A percentile compares a stretch with the other conserved stretches of the same genome.
These are phyloP conservation scores for Cladosporium sp. DNA, from an alignment of 2,329 filamentous ascomycete genomes.

Conservation along the genomic window DNA sequence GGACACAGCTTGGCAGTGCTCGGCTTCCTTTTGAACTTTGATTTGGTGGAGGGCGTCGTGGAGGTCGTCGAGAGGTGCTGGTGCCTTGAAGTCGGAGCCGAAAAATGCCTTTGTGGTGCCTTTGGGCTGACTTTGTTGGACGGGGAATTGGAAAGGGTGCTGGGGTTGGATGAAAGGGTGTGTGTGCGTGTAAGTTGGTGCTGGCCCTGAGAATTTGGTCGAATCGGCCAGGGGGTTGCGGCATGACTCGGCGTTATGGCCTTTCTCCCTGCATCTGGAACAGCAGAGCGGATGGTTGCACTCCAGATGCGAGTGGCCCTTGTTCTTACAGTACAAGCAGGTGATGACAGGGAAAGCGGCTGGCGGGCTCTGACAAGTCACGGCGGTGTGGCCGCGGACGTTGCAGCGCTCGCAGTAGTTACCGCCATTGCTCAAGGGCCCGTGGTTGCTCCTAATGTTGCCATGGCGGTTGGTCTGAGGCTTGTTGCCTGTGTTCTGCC, in stretches of 20 bases:
- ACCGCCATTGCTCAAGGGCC: neutral
- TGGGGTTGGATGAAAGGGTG: no score
- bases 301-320: neutral
- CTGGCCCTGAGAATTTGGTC: no score
- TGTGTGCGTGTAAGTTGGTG: no score
- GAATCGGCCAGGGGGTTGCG: no score
- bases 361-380: neutral
- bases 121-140: neutral
- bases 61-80: neutral
- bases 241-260: neutral
- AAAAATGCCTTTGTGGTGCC: neutral
- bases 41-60: neutral
- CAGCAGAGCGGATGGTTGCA: slow-evolving; percentile 6
- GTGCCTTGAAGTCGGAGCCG: neutral
- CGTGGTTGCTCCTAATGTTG: neutral
- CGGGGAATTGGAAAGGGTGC: no score
- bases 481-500: neutral
- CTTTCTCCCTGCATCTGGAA: neutral
- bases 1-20: neutral
- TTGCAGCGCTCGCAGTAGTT: slow-evolving; percentile 11
- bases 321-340: neutral
- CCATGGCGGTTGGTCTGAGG: neutral
- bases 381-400: neutral
- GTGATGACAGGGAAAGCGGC: neutral
- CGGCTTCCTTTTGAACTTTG: neutral